phyloP scores from a whole-genome alignment of 371 early-diverging fungal species.

The Circinella umbellata region DNA sequence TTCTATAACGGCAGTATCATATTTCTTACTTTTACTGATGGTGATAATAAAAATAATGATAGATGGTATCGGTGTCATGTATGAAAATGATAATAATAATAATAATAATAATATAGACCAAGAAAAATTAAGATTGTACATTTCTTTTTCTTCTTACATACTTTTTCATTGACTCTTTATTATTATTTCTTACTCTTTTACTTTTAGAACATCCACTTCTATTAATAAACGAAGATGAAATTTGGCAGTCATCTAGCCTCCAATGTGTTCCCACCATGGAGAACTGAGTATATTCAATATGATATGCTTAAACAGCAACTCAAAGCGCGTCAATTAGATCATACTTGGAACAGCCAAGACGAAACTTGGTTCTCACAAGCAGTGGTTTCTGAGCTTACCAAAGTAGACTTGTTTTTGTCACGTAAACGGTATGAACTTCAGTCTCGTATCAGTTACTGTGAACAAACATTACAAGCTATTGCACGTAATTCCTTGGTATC shows the following conservation, averaged over 20 bases:
- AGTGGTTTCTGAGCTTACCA: constrained; percentile 77
- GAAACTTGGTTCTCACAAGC: constrained; percentile 77
- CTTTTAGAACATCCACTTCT: neutral
- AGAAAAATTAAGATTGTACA: neutral
- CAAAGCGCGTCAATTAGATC: constrained; percentile 34
- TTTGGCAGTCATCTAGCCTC: constrained; percentile 29
- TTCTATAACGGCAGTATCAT: no score
- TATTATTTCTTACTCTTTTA: neutral
- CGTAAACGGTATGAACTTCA: constrained; percentile 84
- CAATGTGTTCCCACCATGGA: constrained; percentile 32
- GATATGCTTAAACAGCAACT: constrained; percentile 32
- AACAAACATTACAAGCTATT: constrained; percentile 65
- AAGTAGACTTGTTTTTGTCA: constrained; percentile 79
- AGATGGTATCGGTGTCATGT: neutral
- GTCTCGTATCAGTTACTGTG: constrained; percentile 82
- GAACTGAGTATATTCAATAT: constrained; percentile 31
- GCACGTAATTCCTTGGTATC: constrained; percentile 17
- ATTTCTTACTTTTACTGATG: no score
- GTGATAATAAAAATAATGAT: no score
- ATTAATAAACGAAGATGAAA: constrained; percentile 22
- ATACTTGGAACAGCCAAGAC: constrained; percentile 58
- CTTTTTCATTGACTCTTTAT: no score
- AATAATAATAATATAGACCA: neutral
- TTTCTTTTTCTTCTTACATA: neutral
- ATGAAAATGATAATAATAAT: neutral